Base-by-base conservation (phyloP, 345 rosid genomes). In the Hypericum perforatum region DNA sequence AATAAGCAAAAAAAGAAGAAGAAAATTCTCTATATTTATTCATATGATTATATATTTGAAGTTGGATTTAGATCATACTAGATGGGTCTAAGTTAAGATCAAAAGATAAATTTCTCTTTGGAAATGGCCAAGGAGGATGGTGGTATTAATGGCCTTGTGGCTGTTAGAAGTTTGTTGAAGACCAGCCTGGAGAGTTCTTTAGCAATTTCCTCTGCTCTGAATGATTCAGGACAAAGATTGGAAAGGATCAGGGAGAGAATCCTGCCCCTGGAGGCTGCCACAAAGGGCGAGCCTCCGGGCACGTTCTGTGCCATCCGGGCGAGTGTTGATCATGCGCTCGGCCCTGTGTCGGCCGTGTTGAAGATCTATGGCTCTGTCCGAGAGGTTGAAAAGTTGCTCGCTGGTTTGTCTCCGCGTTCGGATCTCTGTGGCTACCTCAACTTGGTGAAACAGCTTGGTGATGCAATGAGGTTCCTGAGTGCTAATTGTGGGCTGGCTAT, bases 401-500 rank as follows among this genome's bases (percentile, higher is more conserved):
- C 53, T 11, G 67, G 73, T 0, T 45, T 38, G 40, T 16, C 15
- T 46, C 62, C 81, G 0, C 11, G 56, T 61, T 58, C 73, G 32
- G 47, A 68, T 39, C 64, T 76, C 39, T 45, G 52, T 1, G 16
- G 61, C 46, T 82, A 78, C 57, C 73, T 91, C 36, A 60, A 72
- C 4, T 49, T 69, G 46, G 52, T 83, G 66, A 77, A 63, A 55
- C 73, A 58, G 56, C 82, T 91, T 29, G 90, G 72, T 37, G 83
- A 87, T 63, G 78, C 77, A 7, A 47, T 82, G 37, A 78, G 67
- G 49, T 83, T 87, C 63, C 96, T 87, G 5, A 51, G 78, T 0
- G 76, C 66, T 49, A 85, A 80, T 63, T 81, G 95, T 59, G 50
- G 59, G 67, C 75, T 91, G 39, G 88, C 92, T 15, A 70, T 81